Base-by-base conservation (phyloP, 148 eudicot genomes). In the Fagopyrum esculentum region DNA sequence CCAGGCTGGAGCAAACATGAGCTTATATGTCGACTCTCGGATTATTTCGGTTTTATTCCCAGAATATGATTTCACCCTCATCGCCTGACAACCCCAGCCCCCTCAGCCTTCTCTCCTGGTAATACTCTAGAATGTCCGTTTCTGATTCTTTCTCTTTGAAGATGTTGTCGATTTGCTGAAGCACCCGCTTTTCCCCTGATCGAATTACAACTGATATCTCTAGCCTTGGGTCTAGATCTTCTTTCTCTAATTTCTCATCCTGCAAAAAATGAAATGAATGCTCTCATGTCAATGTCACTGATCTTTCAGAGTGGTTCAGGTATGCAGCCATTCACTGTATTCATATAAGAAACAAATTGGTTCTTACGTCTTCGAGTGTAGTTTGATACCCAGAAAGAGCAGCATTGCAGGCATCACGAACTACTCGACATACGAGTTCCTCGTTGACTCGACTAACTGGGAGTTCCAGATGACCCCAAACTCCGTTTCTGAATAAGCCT, bases 91-190 rank as follows among this genome's bases (percentile, higher is more conserved):
- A 85, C 74, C 97, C 98, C 77, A 95, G 89, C 75, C 87, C 92
- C 81, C 87, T 92, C 60, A 95, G 94, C 81, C 98, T 85, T 75
- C 98, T 87, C 75, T 95, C 99, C 83, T 87, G 99, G 70, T 90
- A 95, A 77, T 92, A 95, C 80, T 95, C 98, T 56, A 85, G 80
- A 56, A 69, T 85, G 84, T 78, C 81, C 77, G 92, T 75, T 77
- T 92, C 94, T 56, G 45, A 52, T 74, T 95, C 98, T 76, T 90
- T 84, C 74, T 83, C 91, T 73, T 77, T 76, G 74, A 95, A 95
- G 45, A 89, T 78, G 46, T 73, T 85, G 69, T 87, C 94, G 22
- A 95, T 89, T 54, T 95, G 93, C 74, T 85, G 94, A 78, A 95
- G 77, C 49, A 92, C 93, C 81, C 81, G 88, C 86, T 92, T 92